Conservation (phyloP, 768 basidiomycete genomes). For the Leccinum rimulosum region DNA sequence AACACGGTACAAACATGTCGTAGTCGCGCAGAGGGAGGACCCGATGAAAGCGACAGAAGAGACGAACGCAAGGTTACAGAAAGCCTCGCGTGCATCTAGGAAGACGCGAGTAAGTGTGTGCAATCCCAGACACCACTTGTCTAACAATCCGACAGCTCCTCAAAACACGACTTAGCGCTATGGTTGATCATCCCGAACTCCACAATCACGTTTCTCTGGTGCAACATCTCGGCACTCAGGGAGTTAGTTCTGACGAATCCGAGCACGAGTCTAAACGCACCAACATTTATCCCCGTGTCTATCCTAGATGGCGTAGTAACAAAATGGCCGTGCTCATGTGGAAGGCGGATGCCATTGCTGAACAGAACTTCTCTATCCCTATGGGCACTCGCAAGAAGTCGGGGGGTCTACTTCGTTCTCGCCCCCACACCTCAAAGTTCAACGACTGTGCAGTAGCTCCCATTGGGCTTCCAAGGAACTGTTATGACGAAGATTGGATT, state of each 20-base stretch:
- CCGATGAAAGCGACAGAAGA: not conserved
- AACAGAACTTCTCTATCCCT: not conserved
- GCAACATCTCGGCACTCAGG: not conserved
- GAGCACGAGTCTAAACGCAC: not conserved
- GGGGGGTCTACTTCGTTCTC: not conserved
- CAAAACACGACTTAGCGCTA: not conserved
- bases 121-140: not conserved
- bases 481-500: too few relatives aligned
- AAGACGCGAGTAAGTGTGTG: not conserved
- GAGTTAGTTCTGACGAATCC: not conserved
- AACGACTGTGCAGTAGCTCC: too few relatives aligned
- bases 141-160: not conserved
- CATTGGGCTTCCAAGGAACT: too few relatives aligned
- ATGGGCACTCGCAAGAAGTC: not conserved
- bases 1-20: not conserved
- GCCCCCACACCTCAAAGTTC: not conserved
- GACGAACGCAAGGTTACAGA: not conserved
- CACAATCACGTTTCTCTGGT: not conserved
- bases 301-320: not conserved
- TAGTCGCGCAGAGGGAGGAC: not conserved
- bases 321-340: not conserved
- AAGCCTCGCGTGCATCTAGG: not conserved
- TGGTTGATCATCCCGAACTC: not conserved
- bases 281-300: not conserved
- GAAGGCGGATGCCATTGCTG: not conserved